These are phyloP conservation scores for Boletus coccyginus DNA, from an alignment of 768 basidiomycete species.

Conservation along the genomic window DNA sequence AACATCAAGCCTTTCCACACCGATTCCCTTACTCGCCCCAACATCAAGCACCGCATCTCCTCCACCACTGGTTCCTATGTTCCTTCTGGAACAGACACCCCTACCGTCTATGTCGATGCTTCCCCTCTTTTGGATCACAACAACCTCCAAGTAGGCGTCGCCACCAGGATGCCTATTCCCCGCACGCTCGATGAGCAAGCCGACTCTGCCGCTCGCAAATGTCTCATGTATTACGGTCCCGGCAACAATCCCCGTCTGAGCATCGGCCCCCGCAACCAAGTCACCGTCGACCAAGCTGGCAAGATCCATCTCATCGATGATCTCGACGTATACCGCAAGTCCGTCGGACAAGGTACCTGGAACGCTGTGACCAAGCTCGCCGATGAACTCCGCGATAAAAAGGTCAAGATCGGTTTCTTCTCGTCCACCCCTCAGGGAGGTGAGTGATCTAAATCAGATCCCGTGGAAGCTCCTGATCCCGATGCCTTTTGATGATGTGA, in stretches of 20 bases:
- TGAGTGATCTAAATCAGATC: conserved; percentile 32
- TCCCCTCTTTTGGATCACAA: conserved; percentile 43
- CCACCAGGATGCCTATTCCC: conserved; percentile 63
- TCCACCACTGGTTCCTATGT: conserved; percentile 78
- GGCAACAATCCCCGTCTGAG: conserved; percentile 79
- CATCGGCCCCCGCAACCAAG: conserved; percentile 83
- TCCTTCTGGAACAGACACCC: conserved; percentile 74
- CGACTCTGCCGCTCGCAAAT: conserved; percentile 83
- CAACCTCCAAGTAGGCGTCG: conserved; percentile 44
- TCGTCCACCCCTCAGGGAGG: conserved; percentile 94
- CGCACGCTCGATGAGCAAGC: conserved; percentile 83
- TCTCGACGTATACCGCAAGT: conserved; percentile 71
- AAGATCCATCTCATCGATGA: conserved; percentile 86
- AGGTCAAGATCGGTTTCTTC: conserved; percentile 90
- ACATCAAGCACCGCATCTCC: conserved; percentile 79
- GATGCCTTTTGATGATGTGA: conserved; percentile 14
- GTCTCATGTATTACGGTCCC: conserved; percentile 79
- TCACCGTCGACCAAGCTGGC: conserved; percentile 82
- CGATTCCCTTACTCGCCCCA: conserved; percentile 73
- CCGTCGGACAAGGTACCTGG: conserved; percentile 75
- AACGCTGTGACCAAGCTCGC: conserved; percentile 78
- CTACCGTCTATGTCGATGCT: conserved; percentile 63
- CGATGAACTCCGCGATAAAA: conserved; percentile 80
- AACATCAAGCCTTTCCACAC: conserved; percentile 84
- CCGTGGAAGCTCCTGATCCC: conserved; percentile 22